These are phyloP conservation scores for Cairneyella variabilis DNA, from an alignment of 495 filamentous ascomycete genomes.

Conservation along the genomic window DNA sequence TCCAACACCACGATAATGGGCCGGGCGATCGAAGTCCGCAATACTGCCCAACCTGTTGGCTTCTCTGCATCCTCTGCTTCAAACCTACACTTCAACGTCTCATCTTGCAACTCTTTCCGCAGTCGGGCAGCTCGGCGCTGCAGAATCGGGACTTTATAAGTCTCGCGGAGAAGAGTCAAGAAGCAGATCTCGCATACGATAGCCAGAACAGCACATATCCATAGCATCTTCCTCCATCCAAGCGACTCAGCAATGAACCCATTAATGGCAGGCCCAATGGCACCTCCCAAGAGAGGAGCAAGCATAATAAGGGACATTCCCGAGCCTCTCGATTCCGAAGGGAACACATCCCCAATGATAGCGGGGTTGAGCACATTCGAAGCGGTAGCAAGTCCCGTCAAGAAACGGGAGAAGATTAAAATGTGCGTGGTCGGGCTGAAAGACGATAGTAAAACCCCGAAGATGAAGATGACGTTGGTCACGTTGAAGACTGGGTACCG, in stretches of 20 bases:
- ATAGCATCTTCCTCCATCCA: constrained; percentile 56
- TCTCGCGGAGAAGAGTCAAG: constrained; percentile 48
- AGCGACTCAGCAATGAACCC: constrained; percentile 46
- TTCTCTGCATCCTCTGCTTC: constrained; percentile 28
- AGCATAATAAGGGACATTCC: constrained; percentile 47
- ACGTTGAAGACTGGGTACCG: constrained; percentile 50
- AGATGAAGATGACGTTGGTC: constrained; percentile 48
- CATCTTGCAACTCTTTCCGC: constrained; percentile 37
- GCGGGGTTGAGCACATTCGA: constrained; percentile 54
- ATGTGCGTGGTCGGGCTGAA: constrained; percentile 33
- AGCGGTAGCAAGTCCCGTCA: constrained; percentile 50
- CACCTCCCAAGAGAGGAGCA: constrained; percentile 37
- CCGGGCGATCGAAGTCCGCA: constrained; percentile 39
- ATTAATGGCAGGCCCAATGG: constrained; percentile 51
- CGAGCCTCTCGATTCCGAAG: constrained; percentile 43
- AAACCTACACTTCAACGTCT: constrained; percentile 40
- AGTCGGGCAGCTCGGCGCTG: constrained; percentile 36
- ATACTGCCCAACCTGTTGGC: constrained; percentile 6
- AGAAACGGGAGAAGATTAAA: constrained; percentile 43
- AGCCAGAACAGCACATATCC: constrained; percentile 46
- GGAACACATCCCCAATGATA: constrained; percentile 56
- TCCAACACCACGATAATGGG: constrained; percentile 44
- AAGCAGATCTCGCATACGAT: constrained; percentile 40
- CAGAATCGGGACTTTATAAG: constrained; percentile 39
- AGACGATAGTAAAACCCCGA: constrained; percentile 40